A percentile compares a stretch with the other conserved stretches of the same genome.
phyloP scores from a whole-genome alignment of 495 filamentous ascomycete species.

The Talaromyces liani region DNA sequence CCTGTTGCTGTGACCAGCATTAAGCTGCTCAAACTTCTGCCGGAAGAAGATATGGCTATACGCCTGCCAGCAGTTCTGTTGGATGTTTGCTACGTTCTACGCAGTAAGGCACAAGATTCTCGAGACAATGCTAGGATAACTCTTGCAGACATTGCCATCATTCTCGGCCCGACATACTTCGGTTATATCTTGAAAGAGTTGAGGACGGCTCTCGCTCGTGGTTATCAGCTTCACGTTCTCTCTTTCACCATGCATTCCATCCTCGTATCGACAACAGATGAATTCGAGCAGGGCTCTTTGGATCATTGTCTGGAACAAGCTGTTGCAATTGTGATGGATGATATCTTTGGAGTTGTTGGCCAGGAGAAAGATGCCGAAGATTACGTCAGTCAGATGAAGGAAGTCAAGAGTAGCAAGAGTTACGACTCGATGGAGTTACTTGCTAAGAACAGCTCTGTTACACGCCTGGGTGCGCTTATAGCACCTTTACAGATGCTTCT shows the following conservation, averaged over 20 bases:
- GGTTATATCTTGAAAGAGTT: conserved; percentile 92
- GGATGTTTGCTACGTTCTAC: conserved; percentile 86
- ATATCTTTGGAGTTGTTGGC: conserved; percentile 92
- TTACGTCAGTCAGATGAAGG: conserved; percentile 91
- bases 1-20: conserved; percentile 80
- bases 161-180: conserved; percentile 76
- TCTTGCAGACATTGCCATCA: conserved; percentile 66
- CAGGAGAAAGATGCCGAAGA: conserved; percentile 96
- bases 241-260: conserved; percentile 95
- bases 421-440: conserved; percentile 96
- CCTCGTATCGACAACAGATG: conserved; percentile 64
- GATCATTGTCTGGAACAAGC: conserved; percentile 81
- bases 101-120: conserved; percentile 80
- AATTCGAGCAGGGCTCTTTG: conserved; percentile 71
- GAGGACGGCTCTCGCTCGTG: conserved; percentile 66
- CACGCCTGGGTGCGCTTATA: conserved; percentile 65
- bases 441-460: conserved; percentile 68
- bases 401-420: conserved; percentile 95
- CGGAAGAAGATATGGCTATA: conserved; percentile 58
- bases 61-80: conserved; percentile 76
- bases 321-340: conserved; percentile 85
- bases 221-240: conserved; percentile 91
- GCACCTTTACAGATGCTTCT: conserved; percentile 69
- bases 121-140: conserved; percentile 87
- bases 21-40: conserved; percentile 76